Evolutionary conservation across 2,329 filamentous ascomycete genomes (phyloP), one percentile per base, ranked within the genome.

Genomic region (Teratosphaeria pseudoeucalypti): DNA sequence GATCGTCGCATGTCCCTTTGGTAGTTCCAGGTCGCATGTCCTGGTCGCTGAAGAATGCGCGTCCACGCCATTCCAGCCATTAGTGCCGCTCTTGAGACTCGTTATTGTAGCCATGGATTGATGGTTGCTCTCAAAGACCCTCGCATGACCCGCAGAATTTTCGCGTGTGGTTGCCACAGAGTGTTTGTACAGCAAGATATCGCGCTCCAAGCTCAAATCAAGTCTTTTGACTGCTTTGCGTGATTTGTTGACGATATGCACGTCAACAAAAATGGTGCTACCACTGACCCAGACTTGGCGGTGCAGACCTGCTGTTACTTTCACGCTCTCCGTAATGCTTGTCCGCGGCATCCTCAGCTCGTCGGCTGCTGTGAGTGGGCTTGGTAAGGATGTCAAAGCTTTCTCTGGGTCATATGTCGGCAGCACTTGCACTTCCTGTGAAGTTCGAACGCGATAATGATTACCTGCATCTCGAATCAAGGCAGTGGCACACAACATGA

Each of bases 201-300:
- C 74, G 59, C 78, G 74, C 67, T 82, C 80, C 32, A 82, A 66
- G 54, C 79, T 77, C 43, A 82, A 66, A 58, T 82, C 79, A 32
- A 82, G 73, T 58, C 74, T 79, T 63, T 75, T 80, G 58, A 82
- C 72, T 0, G 67, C 69, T 64, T 79, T 82, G 34, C 74, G 75
- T 61, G 75, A 80, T 52, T 75, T 76, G 65, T 82, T 82, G 49
- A 72, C 70, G 43, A 82, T 72, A 58, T 81, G 78, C 2, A 82
- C 73, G 62, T 83, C 80, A 16, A 81, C 77, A 61, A 82, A 82
- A 37, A 82, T 77, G 63, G 73, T 79, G 26, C 78, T 79, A 16
- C 80, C 81, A 63, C 79, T 82, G 58, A 83, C 79, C 81, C 81
- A 83, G 32, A 81, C 81, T 67, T 82, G 80, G n/a, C 81, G 76